Conservation (phyloP, 768 basidiomycete species). For the Hemileccinum impolitum region DNA sequence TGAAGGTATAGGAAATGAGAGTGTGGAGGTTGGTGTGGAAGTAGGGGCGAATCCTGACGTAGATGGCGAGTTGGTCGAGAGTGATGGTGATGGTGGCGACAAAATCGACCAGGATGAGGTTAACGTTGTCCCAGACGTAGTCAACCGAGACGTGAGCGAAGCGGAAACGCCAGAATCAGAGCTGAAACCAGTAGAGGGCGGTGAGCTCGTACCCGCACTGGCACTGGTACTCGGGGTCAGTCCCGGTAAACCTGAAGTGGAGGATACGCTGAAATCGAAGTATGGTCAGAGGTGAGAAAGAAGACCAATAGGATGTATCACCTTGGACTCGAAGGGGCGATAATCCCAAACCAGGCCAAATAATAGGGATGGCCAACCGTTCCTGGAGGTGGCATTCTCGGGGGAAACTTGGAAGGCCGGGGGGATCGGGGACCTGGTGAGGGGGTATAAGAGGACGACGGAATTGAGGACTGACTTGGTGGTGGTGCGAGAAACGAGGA, state of each 20-base stretch:
- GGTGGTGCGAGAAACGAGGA: slow-evolving; percentile 12
- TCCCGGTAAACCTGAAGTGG: neutral
- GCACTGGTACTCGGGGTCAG: slow-evolving; percentile 4
- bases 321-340: slow-evolving; percentile 6
- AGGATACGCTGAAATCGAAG: slow-evolving; percentile 1
- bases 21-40: neutral
- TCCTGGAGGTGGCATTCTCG: slow-evolving; percentile 5
- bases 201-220: slow-evolving; percentile 20
- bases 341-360: neutral
- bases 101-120: neutral
- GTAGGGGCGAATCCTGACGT: slow-evolving; percentile 1
- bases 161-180: slow-evolving; percentile 18
- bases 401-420: neutral
- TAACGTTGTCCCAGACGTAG: neutral
- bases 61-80: neutral
- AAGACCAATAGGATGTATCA: neutral
- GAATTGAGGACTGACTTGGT: slow-evolving; percentile 6
- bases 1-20: neutral
- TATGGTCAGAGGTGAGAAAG: slow-evolving; percentile 3
- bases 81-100: neutral
- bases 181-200: slow-evolving; percentile 4
- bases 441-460: slow-evolving; percentile 1
- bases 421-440: slow-evolving; percentile 1
- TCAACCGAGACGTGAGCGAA: neutral
- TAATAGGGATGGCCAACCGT: neutral